These are phyloP conservation scores for Aspergillus melleus DNA, from an alignment of 2,329 filamentous ascomycete genomes.

Conservation along the genomic window DNA sequence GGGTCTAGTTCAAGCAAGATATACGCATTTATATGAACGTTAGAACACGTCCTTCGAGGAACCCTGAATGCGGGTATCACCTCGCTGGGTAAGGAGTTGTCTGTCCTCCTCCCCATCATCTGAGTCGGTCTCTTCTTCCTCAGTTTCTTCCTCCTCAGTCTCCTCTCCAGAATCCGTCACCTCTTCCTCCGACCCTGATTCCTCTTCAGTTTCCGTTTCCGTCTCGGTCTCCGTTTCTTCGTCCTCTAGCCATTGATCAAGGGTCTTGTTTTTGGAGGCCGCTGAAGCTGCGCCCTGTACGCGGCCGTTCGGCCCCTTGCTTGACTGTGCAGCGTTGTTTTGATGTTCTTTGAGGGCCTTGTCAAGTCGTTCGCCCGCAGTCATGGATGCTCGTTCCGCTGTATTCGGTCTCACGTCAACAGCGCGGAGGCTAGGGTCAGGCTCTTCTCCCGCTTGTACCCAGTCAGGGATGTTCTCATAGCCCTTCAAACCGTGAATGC, in stretches of 20 bases:
- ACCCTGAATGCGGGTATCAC: neutral
- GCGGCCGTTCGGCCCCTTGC: slow-evolving; percentile 18
- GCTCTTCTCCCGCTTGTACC: slow-evolving; percentile 78
- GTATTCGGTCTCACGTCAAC: slow-evolving; percentile 47
- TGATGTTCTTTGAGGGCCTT: slow-evolving; percentile 45
- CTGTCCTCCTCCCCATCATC: slow-evolving; percentile 5
- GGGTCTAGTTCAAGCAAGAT: neutral
- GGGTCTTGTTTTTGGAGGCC: slow-evolving; percentile 66
- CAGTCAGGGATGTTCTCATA: slow-evolving; percentile 81
- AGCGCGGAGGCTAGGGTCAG: slow-evolving; percentile 71
- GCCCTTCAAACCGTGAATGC: slow-evolving; percentile 71
- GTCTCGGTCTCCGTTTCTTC: slow-evolving; percentile 54
- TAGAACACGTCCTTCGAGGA: neutral
- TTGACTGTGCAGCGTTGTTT: slow-evolving; percentile 23
- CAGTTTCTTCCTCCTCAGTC: slow-evolving; percentile 37
- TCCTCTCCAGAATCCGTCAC: slow-evolving; percentile 46
- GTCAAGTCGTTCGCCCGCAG: slow-evolving; percentile 46
- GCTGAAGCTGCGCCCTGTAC: slow-evolving; percentile 21
- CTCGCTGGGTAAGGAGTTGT: slow-evolving; percentile 14
- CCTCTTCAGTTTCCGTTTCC: slow-evolving; percentile 46
- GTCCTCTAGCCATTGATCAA: slow-evolving; percentile 88
- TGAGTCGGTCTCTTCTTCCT: neutral
- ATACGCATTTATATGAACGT: neutral
- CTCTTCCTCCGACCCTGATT: slow-evolving; percentile 49
- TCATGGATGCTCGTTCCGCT: slow-evolving; percentile 30